Evolutionary conservation across 164 flowering plant genomes (phyloP), one percentile per base, ranked within the genome.

Genomic region (Akebia trifoliata): DNA sequence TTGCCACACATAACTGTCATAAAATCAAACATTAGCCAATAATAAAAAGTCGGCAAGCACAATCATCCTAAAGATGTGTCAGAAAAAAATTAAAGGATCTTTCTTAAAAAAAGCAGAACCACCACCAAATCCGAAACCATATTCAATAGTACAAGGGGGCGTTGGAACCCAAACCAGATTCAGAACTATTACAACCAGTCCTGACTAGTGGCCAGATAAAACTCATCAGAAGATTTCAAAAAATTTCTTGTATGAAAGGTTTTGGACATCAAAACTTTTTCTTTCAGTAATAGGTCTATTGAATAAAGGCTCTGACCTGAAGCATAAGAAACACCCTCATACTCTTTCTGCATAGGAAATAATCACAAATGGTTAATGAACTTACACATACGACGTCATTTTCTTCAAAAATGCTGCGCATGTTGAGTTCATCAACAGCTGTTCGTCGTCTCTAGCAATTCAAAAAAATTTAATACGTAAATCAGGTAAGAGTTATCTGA

Each of bases 321-420:
- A n/a, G n/a, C n/a, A n/a, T n/a, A n/a, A n/a, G n/a, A n/a, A n/a
- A n/a, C n/a, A n/a, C n/a, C 10, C 10, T 2, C 8, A n/a, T 21
- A 18, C 4, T 51, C 22, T 51, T 35, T n/a, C 17, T 15, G 18
- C 20, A 36, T 21, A 60, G 34, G 31, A 34, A 12, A 28, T 21
- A 15, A 6, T 47, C 30, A 22, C 5, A 37, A 14, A 29, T 10
- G 32, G 28, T 6, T 22, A 52, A 8, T 17, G 28, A 46, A 74
- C 96, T 82, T 79, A 93, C 99, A 83, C 96, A 94, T 22, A 94
- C 55, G 51, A 94, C 89, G 72, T 94, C 99, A 69, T 79, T 80
- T 67, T 94, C 99, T 72, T 74, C 87, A 75, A 90, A 94, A 64
- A 94, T 81, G 62, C 79, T 79, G 35, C 96, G 89, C 99, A 94